Percentiles rank a stretch among this genome's conserved stretches.
Evolutionary conservation across 139 green algal species (phyloP).

Genomic region (Haematococcus sp.): DNA sequence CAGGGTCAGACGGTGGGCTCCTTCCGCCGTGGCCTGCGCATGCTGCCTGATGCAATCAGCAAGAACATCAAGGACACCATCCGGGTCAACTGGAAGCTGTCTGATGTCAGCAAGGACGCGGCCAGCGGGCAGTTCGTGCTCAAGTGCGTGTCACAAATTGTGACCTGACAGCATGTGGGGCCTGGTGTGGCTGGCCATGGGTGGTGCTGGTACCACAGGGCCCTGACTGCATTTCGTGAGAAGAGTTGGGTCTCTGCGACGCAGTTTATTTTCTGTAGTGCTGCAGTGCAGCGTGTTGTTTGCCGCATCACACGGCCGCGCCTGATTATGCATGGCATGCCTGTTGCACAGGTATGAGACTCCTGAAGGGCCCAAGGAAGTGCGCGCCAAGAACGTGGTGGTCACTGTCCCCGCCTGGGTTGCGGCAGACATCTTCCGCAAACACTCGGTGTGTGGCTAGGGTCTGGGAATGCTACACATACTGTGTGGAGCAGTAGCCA

Average conservation of each 20-base stretch:
- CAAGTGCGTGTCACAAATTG: constrained; percentile 1
- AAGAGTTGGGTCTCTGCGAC: no score
- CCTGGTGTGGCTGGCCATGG: no score
- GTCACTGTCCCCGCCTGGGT: constrained; percentile 92
- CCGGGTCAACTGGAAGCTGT: constrained; percentile 86
- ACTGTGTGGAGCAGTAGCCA: no score
- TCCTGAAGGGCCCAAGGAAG: constrained; percentile 62
- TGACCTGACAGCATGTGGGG: no score
- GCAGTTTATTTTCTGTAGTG: no score
- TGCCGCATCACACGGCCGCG: neutral
- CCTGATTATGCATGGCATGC: constrained; percentile 29
- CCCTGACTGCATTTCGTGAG: no score
- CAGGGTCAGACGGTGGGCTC: constrained; percentile 78
- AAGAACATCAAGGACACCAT: constrained; percentile 59
- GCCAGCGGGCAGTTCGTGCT: constrained; percentile 12
- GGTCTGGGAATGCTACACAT: no score
- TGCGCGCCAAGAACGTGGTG: constrained; percentile 60
- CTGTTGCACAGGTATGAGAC: constrained; percentile 90
- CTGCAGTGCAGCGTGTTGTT: no score
- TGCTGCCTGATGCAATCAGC: constrained; percentile 88
- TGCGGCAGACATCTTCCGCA: constrained; percentile 72
- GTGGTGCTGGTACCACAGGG: no score
- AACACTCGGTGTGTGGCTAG: constrained; percentile 38
- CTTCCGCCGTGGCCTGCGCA: constrained; percentile 87
- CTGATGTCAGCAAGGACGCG: constrained; percentile 51